Evolutionary conservation across 2,329 filamentous ascomycete genomes (phyloP), one percentile per base, ranked within the genome.

Genomic region (Aspergillus floridensis): DNA sequence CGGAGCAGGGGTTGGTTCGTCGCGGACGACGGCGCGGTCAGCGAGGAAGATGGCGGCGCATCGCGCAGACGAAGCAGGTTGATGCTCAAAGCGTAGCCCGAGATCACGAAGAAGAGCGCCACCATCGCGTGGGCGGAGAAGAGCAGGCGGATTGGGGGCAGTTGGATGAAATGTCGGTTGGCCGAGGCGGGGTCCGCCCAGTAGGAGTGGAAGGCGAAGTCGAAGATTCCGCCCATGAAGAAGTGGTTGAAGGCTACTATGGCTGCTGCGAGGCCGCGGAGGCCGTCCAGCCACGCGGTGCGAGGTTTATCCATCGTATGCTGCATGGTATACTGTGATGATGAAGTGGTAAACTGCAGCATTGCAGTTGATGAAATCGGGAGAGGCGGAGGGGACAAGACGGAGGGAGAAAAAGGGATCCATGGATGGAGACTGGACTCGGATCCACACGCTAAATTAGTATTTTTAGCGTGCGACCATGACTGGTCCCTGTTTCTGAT

Each of bases 91-190:
- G 83, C 84, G 61, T 85, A 86, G 59, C 84, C 84, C 0, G 84
- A 86, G 54, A 86, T 81, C 64, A 86, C 79, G 70, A 83, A 85
- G 66, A 86, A 86, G 7, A 77, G 76, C 2, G 81, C 78, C 0
- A 86, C 84, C 44, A 78, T 76, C 1, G 73, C 71, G 5, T 70
- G 69, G 2, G 76, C 77, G 1, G 74, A 70, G 35, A 78, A 68
- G 10, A 73, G 53, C 2, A 79, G 63, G 0, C 76, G 74, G 22
- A 79, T 56, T 3, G 78, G 68, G 1, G 77, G 77, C n/a, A 78
- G 66, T 59, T 77, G 75, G 2, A 66, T 57, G n/a, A 67, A 52
- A 11, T 53, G 65, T 0, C 61, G 56, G 48, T 67, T 66, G 5
- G 53, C 57, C 5, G 62, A 59, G 5, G 65, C 58, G 2, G 66